Base-by-base conservation (phyloP, 257 asterid genomes). In the Jasminum sambac region DNA sequence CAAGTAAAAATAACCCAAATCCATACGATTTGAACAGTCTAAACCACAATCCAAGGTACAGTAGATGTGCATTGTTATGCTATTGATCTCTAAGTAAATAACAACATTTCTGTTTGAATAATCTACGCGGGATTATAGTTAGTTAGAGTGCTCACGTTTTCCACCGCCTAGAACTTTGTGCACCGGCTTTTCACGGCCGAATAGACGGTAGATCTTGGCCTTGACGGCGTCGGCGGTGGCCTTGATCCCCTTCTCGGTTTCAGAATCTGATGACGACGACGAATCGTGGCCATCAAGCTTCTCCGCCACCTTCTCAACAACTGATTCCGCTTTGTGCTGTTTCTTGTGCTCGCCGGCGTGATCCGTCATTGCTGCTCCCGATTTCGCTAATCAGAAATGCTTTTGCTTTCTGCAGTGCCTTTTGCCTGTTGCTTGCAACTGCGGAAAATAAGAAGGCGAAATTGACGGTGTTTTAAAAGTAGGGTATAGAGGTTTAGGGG, bases 231-330 rank as follows among this genome's bases (percentile, higher is more conserved):
- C 59, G 2, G 50, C 74, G 9, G 82, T 40, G 26, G 80, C 72
- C 67, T 71, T 59, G 42, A 73, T 73, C 38, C 70, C 73, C 65
- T 78, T 78, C 40, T 73, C 34, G 10, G 21, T 83, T 44, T 72
- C 79, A 55, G 62, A 55, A 30, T 84, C 88, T 1, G 82, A 79
- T 17, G 84, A 77, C 17, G 87, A 73, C 14, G 80, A 78, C 19
- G 88, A 84, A 74, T 76, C 79, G 70, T 66, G 75, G 59, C 73
- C 75, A 59, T 71, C 72, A 57, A 81, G 60, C 30, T 70, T 84
- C 44, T 76, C 86, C 6, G 74, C 62, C 64, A 84, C 81, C 80
- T 81, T 74, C 34, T 81, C 84, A 84, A 62, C 68, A 34, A 81
- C 65, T 0, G 86, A 76, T 73, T 80, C 88, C 30, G 62, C 8